Base-by-base conservation (phyloP, 108 stramenopile genomes). In the Nitzschia sp. region DNA sequence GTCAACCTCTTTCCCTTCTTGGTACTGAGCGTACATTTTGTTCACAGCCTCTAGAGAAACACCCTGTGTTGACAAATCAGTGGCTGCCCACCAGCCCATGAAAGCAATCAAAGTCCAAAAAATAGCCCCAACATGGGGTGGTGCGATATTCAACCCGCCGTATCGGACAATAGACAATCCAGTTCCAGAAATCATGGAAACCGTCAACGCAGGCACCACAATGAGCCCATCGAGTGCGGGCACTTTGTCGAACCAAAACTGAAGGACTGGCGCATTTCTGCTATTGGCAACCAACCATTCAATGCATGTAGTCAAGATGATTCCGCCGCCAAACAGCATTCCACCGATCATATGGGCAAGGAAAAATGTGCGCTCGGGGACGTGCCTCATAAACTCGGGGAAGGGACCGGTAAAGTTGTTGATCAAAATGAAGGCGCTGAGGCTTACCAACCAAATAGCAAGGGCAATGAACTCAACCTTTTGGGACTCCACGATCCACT, bases 161-260 rank as follows among this genome's bases (percentile, higher is more conserved):
- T 86, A 86, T 18, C 78, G 29, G 1, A 81, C 75, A 62, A 79
- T 83, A 6, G 70, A 59, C 49, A 82, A 59, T 42, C 82, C 85
- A 6, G 75, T 83, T 38, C 85, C 85, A 2, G 72, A 74, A 11
- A 83, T 54, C 70, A 86, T 86, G 24, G 65, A 67, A 30, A 80
- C 56, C 5, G 85, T 86, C 64, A 86, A 72, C 11, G 81, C 85
- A 3, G 85, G 85, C 4, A 86, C 64, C 1, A 86, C 85, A 71
- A 86, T 74, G 56, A 80, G 38, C 23, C 68, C 71, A 59, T 86
- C 82, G 54, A 81, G 64, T 8, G 42, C 56, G 18, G 85, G 85
- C 3, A 83, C 82, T 36, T 77, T 78, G n/a, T 72, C 66, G 56
- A 86, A 86, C 85, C 85, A 86, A 69, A 86, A 86, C 31, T 75